Base-by-base conservation (phyloP, 306 rosid species). In the Quillaja saponaria region DNA sequence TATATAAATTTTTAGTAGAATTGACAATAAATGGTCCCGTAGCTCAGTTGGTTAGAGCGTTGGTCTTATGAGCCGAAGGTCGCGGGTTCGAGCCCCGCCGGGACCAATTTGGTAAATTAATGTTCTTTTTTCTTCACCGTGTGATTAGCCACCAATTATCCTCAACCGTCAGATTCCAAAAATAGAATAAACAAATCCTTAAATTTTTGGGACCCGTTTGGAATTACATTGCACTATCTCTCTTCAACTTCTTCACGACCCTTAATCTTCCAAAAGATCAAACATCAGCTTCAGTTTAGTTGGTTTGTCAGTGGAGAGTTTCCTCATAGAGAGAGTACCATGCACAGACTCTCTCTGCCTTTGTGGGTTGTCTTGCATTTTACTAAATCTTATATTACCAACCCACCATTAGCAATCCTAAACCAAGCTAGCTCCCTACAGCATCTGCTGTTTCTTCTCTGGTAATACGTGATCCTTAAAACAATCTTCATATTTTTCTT, bases 211-310 rank as follows among this genome's bases (percentile, higher is more conserved):
- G n/a, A n/a, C n/a, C n/a, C n/a, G n/a, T n/a, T n/a, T n/a, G n/a
- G n/a, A n/a, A n/a, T n/a, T 74, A 44, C 55, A 70, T 61, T 65
- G 28, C 55, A 58, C 55, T 53, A 55, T 51, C 75, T 51, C 55
- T 39, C 72, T 67, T 55, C 62, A 75, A 77, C 84, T 75, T 55
- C 51, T 40, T 72, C 33, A 61, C 35, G 90, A 80, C 73, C 55
- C 41, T 40, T 68, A 55, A 77, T 62, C 82, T 73, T 70, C 62
- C 73, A 69, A 64, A 72, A 80, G 91, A 79, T 87, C 58, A 87
- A 65, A 77, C 80, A 71, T 62, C 85, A 49, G 55, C 74, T 74
- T 84, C 87, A 59, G 14, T 69, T 70, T 76, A 52, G 87, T 78
- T 85, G 79, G 61, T 50, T 58, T 66, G 90, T 87, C 87, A 59